These are phyloP conservation scores for Hebeloma cylindrosporum DNA, from an alignment of 768 basidiomycete genomes.

Conservation along the genomic window DNA sequence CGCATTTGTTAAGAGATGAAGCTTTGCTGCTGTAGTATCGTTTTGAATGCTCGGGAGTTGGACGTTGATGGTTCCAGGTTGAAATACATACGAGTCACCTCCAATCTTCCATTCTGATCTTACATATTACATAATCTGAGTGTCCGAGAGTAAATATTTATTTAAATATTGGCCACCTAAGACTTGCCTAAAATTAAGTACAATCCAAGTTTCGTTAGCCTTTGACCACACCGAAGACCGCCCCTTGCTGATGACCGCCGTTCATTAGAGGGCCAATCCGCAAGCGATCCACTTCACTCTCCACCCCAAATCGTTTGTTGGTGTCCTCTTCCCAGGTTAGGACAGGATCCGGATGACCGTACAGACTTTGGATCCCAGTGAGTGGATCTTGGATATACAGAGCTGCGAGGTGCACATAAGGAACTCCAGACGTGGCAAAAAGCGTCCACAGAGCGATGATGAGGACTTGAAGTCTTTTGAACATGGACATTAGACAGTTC, in stretches of 20 bases:
- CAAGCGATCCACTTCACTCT: not conserved
- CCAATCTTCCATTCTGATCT: no score
- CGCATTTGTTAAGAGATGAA: slow-evolving; percentile 1
- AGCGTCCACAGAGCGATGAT: not conserved
- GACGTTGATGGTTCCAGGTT: slow-evolving; percentile 6
- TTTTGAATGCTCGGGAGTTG: not conserved
- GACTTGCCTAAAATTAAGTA: no score
- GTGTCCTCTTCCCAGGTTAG: not conserved
- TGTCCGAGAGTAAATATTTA: no score
- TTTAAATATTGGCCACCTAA: no score
- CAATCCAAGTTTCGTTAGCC: no score
- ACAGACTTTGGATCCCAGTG: not conserved
- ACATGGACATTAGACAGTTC: not conserved
- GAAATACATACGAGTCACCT: no score
- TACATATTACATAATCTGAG: no score
- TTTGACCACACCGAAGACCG: no score
- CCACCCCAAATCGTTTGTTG: not conserved
- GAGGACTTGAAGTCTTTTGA: not conserved
- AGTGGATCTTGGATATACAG: not conserved
- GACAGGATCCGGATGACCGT: not conserved
- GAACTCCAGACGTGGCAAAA: not conserved
- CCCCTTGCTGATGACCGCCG: no score
- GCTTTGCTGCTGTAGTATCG: not conserved
- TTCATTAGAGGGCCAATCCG: not conserved
- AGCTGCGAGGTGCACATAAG: not conserved